Evolutionary conservation across 1,284 basidiomycete species (phyloP), one percentile per base, ranked within the genome.

Genomic region (Cutaneotrichosporon spelunceum): DNA sequence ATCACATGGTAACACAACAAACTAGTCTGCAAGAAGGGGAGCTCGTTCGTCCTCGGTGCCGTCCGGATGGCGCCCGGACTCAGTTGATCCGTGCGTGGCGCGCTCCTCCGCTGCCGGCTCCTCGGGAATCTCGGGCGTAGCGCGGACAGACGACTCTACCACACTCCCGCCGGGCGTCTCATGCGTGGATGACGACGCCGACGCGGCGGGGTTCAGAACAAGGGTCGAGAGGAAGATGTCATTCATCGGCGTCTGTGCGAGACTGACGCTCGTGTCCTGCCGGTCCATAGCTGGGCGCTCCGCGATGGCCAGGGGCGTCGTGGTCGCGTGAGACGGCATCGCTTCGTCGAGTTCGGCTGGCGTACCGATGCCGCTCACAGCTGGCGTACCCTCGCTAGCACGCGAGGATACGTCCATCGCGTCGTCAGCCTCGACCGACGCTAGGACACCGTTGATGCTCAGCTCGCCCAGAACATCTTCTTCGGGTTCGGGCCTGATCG

Each of bases 171-270:
- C 48, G 13, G 27, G 26, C 48, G 48, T 50, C 39, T 42, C 39
- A 19, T 42, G 39, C 19, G 39, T 42, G 39, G 19, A n/a, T 26
- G 52, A 53, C 21, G 52, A 33, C 52, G 34, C 39, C 52, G n/a
- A 14, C 53, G 47, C 23, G 16, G 27, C n/a, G 29, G 39, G 48
- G 30, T 16, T 27, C 16, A 61, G 26, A 10, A 59, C 63, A 13
- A 65, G 52, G 29, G 63, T 82, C 44, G 78, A 77, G 6, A 83
- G 69, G 70, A 83, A 83, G 2, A 78, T 79, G 42, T 79, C 74
- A 71, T 83, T 83, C 67, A 80, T 78, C 0, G 82, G 82, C 8
- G 82, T 83, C 13, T 64, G 60, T 4, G 59, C 59, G 9, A 64
- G 56, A n/a, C 59, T 61, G 4, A 45, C 56, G 9, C 21, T 48